phyloP scores from a whole-genome alignment of 164 flowering plant genomes.

The Sextonia rubra region DNA sequence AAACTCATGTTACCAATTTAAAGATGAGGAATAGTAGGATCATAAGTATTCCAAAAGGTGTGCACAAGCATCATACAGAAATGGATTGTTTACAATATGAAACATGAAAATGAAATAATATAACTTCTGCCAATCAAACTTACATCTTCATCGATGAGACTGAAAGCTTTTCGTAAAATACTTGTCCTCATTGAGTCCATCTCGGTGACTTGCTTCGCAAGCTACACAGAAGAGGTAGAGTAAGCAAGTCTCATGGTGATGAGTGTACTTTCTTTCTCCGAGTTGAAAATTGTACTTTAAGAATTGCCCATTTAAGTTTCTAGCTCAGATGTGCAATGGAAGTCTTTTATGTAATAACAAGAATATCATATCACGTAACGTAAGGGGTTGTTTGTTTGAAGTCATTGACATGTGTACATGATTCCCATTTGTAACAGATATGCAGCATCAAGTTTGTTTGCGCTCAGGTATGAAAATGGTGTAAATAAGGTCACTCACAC shows the following conservation, averaged over 20 bases:
- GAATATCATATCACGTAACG: neutral
- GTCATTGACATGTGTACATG: too few relatives aligned
- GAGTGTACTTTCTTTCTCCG: neutral
- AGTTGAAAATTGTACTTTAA: neutral
- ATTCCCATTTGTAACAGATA: too few relatives aligned
- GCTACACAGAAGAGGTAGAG: slow-evolving; percentile 37
- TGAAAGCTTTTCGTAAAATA: slow-evolving; percentile 67
- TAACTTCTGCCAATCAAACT: slow-evolving; percentile 22
- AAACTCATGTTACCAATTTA: too few relatives aligned
- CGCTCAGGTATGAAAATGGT: too few relatives aligned
- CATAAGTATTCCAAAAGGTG: neutral
- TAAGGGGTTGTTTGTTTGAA: too few relatives aligned
- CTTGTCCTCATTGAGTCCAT: slow-evolving; percentile 59
- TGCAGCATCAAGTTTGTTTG: too few relatives aligned
- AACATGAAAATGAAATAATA: neutral
- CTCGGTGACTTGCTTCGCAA: slow-evolving; percentile 73
- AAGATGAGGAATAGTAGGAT: neutral
- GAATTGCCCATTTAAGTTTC: neutral
- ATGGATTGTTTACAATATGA: neutral
- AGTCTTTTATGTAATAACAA: neutral
- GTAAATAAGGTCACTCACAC: too few relatives aligned
- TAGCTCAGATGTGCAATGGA: neutral
- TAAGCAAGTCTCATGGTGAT: neutral
- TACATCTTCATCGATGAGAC: slow-evolving; percentile 61
- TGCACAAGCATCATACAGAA: neutral